Evolutionary conservation across 2,329 filamentous ascomycete genomes (phyloP), one percentile per base, ranked within the genome.

Genomic region (Aspergillus costaricaensis): DNA sequence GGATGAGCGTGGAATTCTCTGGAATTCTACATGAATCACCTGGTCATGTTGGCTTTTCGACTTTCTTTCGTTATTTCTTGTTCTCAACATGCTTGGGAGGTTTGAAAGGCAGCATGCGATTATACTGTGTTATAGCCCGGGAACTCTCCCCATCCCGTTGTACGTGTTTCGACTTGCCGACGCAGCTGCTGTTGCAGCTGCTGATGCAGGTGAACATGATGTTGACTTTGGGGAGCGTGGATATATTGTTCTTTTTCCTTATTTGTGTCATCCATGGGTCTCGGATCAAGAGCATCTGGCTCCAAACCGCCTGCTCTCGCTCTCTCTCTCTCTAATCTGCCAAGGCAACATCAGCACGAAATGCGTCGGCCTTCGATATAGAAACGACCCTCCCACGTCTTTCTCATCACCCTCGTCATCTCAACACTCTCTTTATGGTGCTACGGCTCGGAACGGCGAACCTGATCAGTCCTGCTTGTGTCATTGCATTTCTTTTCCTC

Each of bases 371-470:
- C 52, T 51, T 62, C 57, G 27, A 58, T 41, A 44, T 47, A 58
- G 55, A 68, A 71, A 67, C 66, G 67, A 68, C 63, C 63, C 64
- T 66, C 55, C 44, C 65, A 67, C 65, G 61, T 70, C 69, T 36
- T 59, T 57, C 52, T 62, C 63, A 51, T 60, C 49, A 38, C 41
- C 48, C 50, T 64, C 62, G 62, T 64, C 59, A 51, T 66, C 38
- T 56, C 63, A 72, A 71, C 72, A 69, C 67, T 72, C 68, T 68
- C 32, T 68, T 73, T 64, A 75, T 69, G 73, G 73, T 74, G 72
- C 70, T 69, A 74, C 67, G 71, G 72, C 67, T 73, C 65, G 71
- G 70, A 74, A 74, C 68, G 73, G 72, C 73, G 71, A 74, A 73
- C 65, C 68, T 71, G 60, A 68, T 55, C 27, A 62, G 66, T 63